Evolutionary conservation across 305 asterid species (phyloP).

Genomic region (Solanum hybrid): DNA sequence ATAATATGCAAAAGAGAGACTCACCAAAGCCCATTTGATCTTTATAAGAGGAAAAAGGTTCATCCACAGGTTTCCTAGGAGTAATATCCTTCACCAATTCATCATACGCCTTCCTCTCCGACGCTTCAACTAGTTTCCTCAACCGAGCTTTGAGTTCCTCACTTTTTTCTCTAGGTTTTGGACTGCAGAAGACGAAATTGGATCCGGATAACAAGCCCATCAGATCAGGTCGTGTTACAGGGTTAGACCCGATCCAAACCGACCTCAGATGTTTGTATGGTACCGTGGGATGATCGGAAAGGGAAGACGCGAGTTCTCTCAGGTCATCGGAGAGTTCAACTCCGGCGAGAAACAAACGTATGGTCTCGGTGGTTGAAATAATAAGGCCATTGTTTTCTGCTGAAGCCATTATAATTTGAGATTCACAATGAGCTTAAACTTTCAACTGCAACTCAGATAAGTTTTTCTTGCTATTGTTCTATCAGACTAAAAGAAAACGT

Average conservation of each 20-base stretch:
- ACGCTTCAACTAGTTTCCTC: constrained; percentile 55
- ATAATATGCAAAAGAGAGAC: neutral
- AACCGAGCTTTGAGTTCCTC: constrained; percentile 70
- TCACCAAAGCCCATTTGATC: constrained; percentile 93
- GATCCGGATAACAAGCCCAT: constrained; percentile 44
- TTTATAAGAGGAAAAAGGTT: constrained; percentile 93
- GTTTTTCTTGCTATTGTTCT: too few species aligned
- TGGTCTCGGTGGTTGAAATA: constrained; percentile 39
- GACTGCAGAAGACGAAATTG: constrained; percentile 52
- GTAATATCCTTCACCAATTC: constrained; percentile 90
- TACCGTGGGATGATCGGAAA: constrained; percentile 29
- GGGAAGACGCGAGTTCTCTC: constrained; percentile 45
- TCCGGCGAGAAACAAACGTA: constrained; percentile 45
- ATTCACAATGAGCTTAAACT: too few species aligned
- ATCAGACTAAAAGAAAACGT: too few species aligned
- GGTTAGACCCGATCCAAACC: constrained; percentile 53
- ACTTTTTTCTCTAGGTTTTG: constrained; percentile 74
- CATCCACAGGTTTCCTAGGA: constrained; percentile 50
- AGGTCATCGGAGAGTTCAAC: constrained; percentile 31
- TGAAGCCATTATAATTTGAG: constrained; percentile 14
- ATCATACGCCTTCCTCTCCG: constrained; percentile 71
- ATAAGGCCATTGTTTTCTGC: constrained; percentile 29
- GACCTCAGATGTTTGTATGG: constrained; percentile 55
- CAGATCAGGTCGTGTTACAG: constrained; percentile 36
- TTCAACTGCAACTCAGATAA: too few species aligned